Evolutionary conservation across 192 early-diverging fungal genomes (phyloP), one percentile per base, ranked within the genome.

Genomic region (Rhizoclosmatium globosum): DNA sequence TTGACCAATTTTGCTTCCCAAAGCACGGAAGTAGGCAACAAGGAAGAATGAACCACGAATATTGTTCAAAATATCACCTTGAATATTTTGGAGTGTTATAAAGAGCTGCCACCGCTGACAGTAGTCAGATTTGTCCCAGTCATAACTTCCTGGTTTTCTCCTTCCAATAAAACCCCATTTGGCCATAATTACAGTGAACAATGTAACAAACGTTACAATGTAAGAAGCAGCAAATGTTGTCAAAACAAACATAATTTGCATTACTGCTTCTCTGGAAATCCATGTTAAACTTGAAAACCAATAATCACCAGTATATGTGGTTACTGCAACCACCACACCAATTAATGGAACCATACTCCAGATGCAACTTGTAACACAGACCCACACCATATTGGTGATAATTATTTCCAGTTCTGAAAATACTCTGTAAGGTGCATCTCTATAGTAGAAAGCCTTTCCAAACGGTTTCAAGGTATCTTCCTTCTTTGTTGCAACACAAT

Each of bases 21-120:
- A 53, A 38, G 68, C 61, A 15, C 84, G 82, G 79, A 87, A 87
- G 71, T 81, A 87, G 66, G 60, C 3, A 21, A 82, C 78, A 59
- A 85, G 68, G 82, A 82, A 87, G 0, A 39, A 64, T 15, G 82
- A 78, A 31, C 86, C 86, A 46, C 69, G 68, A 13, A 87, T 17
- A 48, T 80, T 19, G 39, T 82, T 82, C 64, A 85, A 66, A n/a
- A 86, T 48, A 56, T 80, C 80, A 17, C 74, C 31, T 17, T 78
- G 48, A 53, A 85, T 64, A 43, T 62, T 61, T 53, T 82, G 77
- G 47, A 86, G 17, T 3, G 80, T 75, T 23, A 87, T 78, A n/a
- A 62, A 77, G 19, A 86, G n/a, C 69, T 87, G 84, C 86, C 86
- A 87, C 23, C 82, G 69, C 57, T 87, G 86, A 44, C 84, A 85